Percentiles rank a stretch among this genome's conserved stretches.
Evolutionary conservation across 305 asterid genomes (phyloP).

Genomic region (Lippia alba): DNA sequence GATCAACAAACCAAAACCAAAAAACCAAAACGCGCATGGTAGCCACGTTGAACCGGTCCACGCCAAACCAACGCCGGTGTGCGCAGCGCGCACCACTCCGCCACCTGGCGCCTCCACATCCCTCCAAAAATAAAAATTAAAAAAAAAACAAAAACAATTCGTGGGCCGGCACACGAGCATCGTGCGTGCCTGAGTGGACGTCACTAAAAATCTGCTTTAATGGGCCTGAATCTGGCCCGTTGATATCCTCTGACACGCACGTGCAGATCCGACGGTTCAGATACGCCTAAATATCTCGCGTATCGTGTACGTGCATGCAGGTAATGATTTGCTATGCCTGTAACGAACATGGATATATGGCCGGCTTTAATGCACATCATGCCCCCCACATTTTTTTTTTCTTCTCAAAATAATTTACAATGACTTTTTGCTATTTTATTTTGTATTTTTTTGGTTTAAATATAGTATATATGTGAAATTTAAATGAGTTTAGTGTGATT

Average conservation of each 20-base stretch:
- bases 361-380: constrained; percentile 37
- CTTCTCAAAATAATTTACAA: neutral
- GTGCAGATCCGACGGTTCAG: constrained; percentile 57
- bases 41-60: constrained; percentile 44
- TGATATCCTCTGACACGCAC: constrained; percentile 65
- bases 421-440: neutral
- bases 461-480: too few species aligned
- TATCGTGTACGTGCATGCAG: constrained; percentile 20
- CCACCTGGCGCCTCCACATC: constrained; percentile 46
- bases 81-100: constrained; percentile 20
- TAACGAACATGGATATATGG: constrained; percentile 21
- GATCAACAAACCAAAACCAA: constrained; percentile 9
- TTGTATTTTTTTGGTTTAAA: too few species aligned
- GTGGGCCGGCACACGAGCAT: constrained; percentile 66
- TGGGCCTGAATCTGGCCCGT: constrained; percentile 37
- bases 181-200: constrained; percentile 56
- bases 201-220: constrained; percentile 26
- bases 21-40: constrained; percentile 36
- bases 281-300: constrained; percentile 18
- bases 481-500: too few species aligned
- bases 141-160: neutral
- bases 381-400: constrained; percentile 20
- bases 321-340: neutral
- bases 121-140: neutral
- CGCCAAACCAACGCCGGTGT: constrained; percentile 28